Conservation (phyloP, 768 basidiomycete genomes). For the Psilocybe tampanensis region DNA sequence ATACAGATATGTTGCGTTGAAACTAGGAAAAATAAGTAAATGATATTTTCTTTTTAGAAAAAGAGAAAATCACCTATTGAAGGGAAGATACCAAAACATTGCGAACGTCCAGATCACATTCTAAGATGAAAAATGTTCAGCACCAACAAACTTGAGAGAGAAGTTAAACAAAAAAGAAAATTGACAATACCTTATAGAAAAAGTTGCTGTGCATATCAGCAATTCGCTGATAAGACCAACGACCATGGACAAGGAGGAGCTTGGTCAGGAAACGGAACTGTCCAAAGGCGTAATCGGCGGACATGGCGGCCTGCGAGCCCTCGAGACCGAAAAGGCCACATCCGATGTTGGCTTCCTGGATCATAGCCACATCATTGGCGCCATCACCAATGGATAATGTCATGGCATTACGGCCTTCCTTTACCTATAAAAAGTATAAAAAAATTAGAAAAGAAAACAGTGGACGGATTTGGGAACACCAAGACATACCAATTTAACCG, state of each 20-base stretch:
- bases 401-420: slow-evolving; percentile 95
- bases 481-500: slow-evolving; percentile 79
- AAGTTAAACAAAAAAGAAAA: too few relatives aligned
- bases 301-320: slow-evolving; percentile 98
- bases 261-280: slow-evolving; percentile 95
- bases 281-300: slow-evolving; percentile 97
- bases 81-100: slow-evolving; percentile 93
- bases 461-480: slow-evolving; percentile 1
- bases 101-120: slow-evolving; percentile 93
- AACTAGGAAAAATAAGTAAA: slow-evolving; percentile 48
- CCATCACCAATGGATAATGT: slow-evolving; percentile 96
- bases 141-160: background rate
- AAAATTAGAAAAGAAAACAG: slow-evolving; percentile 6
- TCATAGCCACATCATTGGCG: slow-evolving; percentile 99
- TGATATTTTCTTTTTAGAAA: slow-evolving; percentile 1
- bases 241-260: slow-evolving; percentile 89
- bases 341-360: slow-evolving; percentile 98
- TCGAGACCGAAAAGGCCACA: slow-evolving; percentile 93
- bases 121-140: slow-evolving; percentile 34
- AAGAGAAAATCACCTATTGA: slow-evolving; percentile 63
- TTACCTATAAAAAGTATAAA: slow-evolving; percentile 60
- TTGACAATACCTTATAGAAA: slow-evolving; percentile 99
- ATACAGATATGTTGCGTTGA: slow-evolving; percentile 93
- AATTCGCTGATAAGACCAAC: slow-evolving; percentile 95
- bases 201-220: slow-evolving; percentile 98